Evolutionary conservation across 176 grass and related monocot genomes (phyloP).

Genomic region (Neostapfia colusana): DNA sequence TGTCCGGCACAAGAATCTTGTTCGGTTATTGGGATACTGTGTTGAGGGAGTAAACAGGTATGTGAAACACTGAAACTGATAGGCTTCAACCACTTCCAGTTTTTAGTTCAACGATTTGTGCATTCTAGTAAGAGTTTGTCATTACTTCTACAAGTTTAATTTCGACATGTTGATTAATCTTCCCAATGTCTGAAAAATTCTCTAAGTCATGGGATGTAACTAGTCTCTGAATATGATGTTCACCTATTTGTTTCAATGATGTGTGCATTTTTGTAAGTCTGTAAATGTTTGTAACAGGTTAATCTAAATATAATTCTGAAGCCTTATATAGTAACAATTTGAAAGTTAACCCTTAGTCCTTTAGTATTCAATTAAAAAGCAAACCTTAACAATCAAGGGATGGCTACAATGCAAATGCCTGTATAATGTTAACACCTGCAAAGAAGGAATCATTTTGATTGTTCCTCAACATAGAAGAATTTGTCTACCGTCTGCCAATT

Average conservation of each 20-base stretch:
- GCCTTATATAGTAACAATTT: constrained; percentile 13
- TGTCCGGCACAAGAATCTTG: constrained; percentile 94
- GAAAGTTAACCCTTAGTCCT: too few relatives aligned
- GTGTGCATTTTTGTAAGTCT: background rate
- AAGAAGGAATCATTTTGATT: background rate
- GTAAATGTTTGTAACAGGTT: background rate
- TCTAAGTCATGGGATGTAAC: background rate
- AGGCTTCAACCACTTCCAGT: background rate
- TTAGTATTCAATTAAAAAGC: background rate
- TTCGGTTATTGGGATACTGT: constrained; percentile 92
- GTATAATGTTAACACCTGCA: background rate
- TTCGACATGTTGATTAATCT: background rate
- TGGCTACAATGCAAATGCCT: background rate
- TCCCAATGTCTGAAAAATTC: background rate
- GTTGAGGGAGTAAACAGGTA: constrained; percentile 97
- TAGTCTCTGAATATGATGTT: background rate
- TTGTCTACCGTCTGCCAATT: background rate
- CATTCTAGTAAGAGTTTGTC: background rate
- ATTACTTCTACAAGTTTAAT: background rate
- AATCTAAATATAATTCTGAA: background rate
- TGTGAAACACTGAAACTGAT: background rate
- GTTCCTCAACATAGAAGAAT: background rate
- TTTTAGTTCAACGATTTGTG: constrained; percentile 2
- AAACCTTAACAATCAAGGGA: background rate
- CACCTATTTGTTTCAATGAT: constrained; percentile 11